Base-by-base conservation (phyloP, 2,329 filamentous ascomycete species). In the Podosphaera xanthii region DNA sequence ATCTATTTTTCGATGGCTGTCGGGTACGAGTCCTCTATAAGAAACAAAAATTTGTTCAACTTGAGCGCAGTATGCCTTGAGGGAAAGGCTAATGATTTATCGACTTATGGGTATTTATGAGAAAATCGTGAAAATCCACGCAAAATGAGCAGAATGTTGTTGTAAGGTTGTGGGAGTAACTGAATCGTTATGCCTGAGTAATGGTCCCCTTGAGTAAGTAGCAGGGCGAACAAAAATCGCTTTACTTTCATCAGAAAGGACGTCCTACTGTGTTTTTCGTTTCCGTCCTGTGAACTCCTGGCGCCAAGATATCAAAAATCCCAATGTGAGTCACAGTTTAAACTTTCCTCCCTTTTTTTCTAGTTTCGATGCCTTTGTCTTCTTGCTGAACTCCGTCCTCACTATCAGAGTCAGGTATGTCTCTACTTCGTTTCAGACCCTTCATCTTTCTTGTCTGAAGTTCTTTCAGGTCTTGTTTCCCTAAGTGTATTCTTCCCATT, bases 391-490 rank as follows among this genome's bases (percentile, higher is more conserved):
- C 61, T 74, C 74, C 14, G 10, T 10, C 36, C 6, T 73, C 75
- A 58, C 78, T 80, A 33, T 75, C 75, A 49, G 76, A 77, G 57
- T 73, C 75, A 58, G 77, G 76, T 33, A 80, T 73, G 62, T 82
- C 82, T 59, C 87, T 80, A 63, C 78, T 82, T 64, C 92, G 79
- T 80, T 97, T 98, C 65, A 98, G 72, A 65, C 90, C 92, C 82
- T 98, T 98, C 90, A 98, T 97, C 81, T 98, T 98, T 69, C 92
- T 83, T 58, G 90, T 94, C 76, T 98, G 92, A 72, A 98, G 72
- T 66, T 85, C 80, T 69, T 76, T 77, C 61, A 98, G 78, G 73
- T 98, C 89, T 73, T 96, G 89, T 75, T 84, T 88, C 68, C 86
- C 88, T 61, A 94, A 73, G 71, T 98, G 92, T 63, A 98, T 86